phyloP scores from a whole-genome alignment of 768 basidiomycete genomes.

The Leucosporidium scottii region DNA sequence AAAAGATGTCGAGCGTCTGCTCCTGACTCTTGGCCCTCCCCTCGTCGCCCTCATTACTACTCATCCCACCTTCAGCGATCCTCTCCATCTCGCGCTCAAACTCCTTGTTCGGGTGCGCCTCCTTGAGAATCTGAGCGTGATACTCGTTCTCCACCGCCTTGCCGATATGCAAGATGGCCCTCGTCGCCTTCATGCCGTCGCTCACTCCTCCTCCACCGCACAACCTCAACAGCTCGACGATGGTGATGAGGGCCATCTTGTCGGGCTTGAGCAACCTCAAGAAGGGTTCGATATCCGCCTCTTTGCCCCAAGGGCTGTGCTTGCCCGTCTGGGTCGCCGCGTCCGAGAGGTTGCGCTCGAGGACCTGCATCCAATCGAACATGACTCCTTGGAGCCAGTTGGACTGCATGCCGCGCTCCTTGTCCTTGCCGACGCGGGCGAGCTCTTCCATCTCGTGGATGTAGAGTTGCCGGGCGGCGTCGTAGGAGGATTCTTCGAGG shows the following conservation, averaged over 20 bases:
- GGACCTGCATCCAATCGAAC: slow-evolving; percentile 72
- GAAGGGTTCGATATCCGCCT: slow-evolving; percentile 56
- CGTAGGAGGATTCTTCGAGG: slow-evolving; percentile 77
- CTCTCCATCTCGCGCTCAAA: slow-evolving; percentile 32
- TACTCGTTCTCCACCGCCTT: slow-evolving; percentile 83
- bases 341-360: slow-evolving; percentile 50
- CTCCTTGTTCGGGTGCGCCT: slow-evolving; percentile 18
- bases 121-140: slow-evolving; percentile 65
- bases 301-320: slow-evolving; percentile 32
- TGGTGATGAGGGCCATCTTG: slow-evolving; percentile 77
- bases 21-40: slow-evolving; percentile 59
- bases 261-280: slow-evolving; percentile 65
- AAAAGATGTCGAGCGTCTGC: slow-evolving; percentile 22
- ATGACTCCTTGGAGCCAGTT: slow-evolving; percentile 63
- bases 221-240: slow-evolving; percentile 78
- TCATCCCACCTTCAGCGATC: slow-evolving; percentile 6
- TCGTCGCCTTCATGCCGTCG: slow-evolving; percentile 81
- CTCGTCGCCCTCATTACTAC: slow-evolving; percentile 39
- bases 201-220: slow-evolving; percentile 62
- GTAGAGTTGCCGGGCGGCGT: slow-evolving; percentile 66
- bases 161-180: slow-evolving; percentile 71
- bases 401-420: slow-evolving; percentile 41
- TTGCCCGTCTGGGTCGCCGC: slow-evolving; percentile 46
- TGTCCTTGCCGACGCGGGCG: slow-evolving; percentile 49
- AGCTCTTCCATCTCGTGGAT: slow-evolving; percentile 58